phyloP scores from a whole-genome alignment of 176 grass and related monocot species.

The Rhynchospora breviuscula region DNA sequence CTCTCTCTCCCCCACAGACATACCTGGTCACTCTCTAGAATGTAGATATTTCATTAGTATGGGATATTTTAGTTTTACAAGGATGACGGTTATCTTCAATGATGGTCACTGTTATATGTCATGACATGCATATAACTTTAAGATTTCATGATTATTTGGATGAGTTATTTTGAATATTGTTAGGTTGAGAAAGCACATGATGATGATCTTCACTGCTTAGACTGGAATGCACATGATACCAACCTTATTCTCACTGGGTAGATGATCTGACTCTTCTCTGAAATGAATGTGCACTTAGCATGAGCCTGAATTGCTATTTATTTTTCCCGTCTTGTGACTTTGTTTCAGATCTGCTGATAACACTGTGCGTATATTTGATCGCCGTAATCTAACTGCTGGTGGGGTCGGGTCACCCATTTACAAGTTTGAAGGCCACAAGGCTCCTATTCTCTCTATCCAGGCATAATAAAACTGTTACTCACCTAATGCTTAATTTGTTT shows the following conservation, averaged over 20 bases:
- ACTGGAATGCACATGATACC: conserved; percentile 80
- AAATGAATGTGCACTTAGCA: conserved; percentile 6
- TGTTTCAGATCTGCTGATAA: conserved; percentile 81
- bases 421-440: conserved; percentile 87
- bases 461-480: conserved; percentile 31
- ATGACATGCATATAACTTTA: background rate
- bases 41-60: background rate
- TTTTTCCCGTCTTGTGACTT: conserved; percentile 13
- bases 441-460: conserved; percentile 94
- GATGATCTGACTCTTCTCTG: background rate
- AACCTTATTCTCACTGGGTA: conserved; percentile 98
- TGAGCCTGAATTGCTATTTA: conserved; percentile 17
- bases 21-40: background rate
- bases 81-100: background rate
- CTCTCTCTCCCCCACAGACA: too few species aligned
- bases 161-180: background rate
- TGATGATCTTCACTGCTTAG: conserved; percentile 91
- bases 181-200: conserved; percentile 96
- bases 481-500: background rate
- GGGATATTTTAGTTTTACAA: background rate
- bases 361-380: conserved; percentile 89
- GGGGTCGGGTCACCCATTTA: conserved; percentile 51
- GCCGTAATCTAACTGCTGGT: conserved; percentile 60
- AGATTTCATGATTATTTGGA: background rate
- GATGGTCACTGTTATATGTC: background rate